phyloP scores from a whole-genome alignment of 768 basidiomycete genomes.

The Rhizopogon rudus region DNA sequence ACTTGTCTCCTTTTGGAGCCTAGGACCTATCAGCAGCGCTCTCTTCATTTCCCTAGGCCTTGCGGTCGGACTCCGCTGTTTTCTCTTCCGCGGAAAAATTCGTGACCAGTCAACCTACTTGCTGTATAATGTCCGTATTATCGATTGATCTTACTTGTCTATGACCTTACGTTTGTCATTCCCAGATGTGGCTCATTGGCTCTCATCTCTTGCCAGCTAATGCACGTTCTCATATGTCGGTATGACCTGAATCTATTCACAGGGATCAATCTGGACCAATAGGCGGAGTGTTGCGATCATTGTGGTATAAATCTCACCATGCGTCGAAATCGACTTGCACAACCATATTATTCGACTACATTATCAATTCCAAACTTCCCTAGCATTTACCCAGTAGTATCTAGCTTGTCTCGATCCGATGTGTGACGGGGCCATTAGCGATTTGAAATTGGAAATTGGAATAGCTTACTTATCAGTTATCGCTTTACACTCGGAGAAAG shows the following conservation, averaged over 20 bases:
- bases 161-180: not conserved
- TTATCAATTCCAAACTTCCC: too few species aligned
- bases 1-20: conserved; percentile 7
- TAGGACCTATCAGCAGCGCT: conserved; percentile 8
- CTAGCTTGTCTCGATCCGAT: too few species aligned
- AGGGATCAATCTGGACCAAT: conserved; percentile 44
- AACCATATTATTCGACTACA: too few species aligned
- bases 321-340: conserved; percentile 48
- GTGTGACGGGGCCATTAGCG: too few species aligned
- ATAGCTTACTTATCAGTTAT: too few species aligned
- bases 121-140: conserved; percentile 11
- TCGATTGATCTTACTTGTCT: not conserved
- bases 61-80: conserved; percentile 10
- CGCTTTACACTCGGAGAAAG: too few species aligned
- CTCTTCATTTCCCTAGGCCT: conserved; percentile 8
- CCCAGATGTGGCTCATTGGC: conserved; percentile 25
- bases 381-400: too few species aligned
- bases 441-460: too few species aligned
- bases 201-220: conserved; percentile 19
- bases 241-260: conserved; percentile 51
- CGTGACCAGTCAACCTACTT: conserved; percentile 9
- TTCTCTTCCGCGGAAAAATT: conserved; percentile 9
- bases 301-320: conserved; percentile 58
- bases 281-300: conserved; percentile 57
- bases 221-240: too few species aligned